These are phyloP conservation scores for Metarhizium guizhouense DNA, from an alignment of 2,329 filamentous ascomycete species.

Conservation along the genomic window DNA sequence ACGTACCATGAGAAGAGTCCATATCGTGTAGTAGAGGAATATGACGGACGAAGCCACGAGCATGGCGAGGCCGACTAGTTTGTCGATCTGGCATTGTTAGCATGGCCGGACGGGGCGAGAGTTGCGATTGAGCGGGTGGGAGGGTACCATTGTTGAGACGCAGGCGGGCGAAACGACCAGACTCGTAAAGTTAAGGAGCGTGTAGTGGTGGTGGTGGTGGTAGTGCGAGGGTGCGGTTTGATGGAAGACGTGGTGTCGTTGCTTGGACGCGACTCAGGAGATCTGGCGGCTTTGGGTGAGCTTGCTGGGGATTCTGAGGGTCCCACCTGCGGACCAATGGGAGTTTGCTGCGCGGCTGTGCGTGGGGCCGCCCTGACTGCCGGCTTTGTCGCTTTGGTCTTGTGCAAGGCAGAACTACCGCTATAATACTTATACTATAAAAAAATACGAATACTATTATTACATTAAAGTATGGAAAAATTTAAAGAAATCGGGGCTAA, in stretches of 20 bases:
- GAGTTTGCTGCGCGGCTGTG: neutral
- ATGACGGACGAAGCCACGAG: slow-evolving; percentile 56
- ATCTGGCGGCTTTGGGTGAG: neutral
- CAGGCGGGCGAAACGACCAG: slow-evolving; percentile 7
- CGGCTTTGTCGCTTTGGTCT: no score
- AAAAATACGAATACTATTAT: no score
- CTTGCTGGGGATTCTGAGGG: neutral
- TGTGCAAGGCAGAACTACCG: no score
- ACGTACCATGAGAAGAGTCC: slow-evolving; percentile 91
- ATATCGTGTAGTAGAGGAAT: slow-evolving; percentile 87
- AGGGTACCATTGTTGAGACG: slow-evolving; percentile 21
- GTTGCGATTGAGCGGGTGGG: neutral
- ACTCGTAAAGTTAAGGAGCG: neutral
- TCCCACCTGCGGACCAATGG: neutral
- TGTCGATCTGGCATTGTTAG: slow-evolving; percentile 68
- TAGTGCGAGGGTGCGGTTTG: neutral
- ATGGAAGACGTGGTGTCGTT: neutral
- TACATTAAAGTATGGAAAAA: no score
- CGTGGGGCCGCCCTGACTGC: no score
- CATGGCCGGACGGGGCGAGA: neutral
- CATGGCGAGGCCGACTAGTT: slow-evolving; percentile 62
- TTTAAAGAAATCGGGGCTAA: no score
- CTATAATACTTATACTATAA: no score
- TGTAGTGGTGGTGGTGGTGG: neutral
- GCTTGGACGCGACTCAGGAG: neutral